These are phyloP conservation scores for Globisporangium spiculum DNA, from an alignment of 352 stramenopile species.

Conservation along the genomic window DNA sequence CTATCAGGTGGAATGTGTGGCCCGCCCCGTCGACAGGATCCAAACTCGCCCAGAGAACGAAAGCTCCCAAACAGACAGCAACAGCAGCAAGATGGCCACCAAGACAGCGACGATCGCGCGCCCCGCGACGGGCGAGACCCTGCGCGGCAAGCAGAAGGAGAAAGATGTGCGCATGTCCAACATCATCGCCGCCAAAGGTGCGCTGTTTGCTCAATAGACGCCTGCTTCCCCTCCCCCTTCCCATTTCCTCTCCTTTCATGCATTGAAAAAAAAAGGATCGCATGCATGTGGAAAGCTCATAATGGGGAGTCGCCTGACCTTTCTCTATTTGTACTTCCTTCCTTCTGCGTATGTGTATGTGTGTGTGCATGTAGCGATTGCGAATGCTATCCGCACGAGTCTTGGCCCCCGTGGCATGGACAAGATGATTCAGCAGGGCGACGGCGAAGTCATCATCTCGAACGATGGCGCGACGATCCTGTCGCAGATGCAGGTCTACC, in stretches of 20 bases:
- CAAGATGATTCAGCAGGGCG: slow-evolving; percentile 98
- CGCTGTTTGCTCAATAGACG: neutral
- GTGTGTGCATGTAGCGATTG: slow-evolving; percentile 84
- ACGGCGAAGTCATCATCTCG: slow-evolving; percentile 99
- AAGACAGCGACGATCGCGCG: slow-evolving; percentile 57
- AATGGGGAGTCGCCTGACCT: neutral
- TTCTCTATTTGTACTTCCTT: neutral
- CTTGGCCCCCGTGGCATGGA: slow-evolving; percentile 98
- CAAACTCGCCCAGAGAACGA: slow-evolving; percentile 1
- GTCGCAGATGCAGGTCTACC: slow-evolving; percentile 97
- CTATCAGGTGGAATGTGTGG: slow-evolving; percentile 3
- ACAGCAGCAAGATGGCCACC: slow-evolving; percentile 20
- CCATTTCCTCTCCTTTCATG: neutral
- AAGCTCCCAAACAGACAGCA: slow-evolving; percentile 10
- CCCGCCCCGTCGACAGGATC: neutral
- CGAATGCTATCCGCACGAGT: slow-evolving; percentile 97
- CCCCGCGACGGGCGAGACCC: slow-evolving; percentile 62
- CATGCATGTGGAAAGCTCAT: neutral
- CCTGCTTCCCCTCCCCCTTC: neutral
- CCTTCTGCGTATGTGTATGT: neutral
- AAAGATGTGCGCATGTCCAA: slow-evolving; percentile 98
- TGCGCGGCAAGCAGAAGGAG: slow-evolving; percentile 92
- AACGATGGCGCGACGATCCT: slow-evolving; percentile 99
- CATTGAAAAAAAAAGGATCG: slow-evolving; percentile 6
- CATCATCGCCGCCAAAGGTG: slow-evolving; percentile 98